Evolutionary conservation across 2,329 filamentous ascomycete species (phyloP), one percentile per base, ranked within the genome.

Genomic region (Ramularia collo-cygni): DNA sequence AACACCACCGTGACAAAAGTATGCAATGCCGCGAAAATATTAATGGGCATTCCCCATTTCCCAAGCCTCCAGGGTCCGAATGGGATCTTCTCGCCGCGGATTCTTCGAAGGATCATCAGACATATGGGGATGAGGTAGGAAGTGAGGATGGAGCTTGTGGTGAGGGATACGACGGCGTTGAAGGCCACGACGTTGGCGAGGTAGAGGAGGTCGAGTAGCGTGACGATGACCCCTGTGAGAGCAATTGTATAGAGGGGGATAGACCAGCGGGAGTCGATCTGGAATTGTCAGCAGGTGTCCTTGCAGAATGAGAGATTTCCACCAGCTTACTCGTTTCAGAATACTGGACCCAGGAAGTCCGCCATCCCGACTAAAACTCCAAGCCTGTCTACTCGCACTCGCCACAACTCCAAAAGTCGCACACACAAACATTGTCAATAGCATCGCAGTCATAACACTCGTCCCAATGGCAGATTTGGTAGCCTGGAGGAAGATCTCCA

Each of bases 1-100:
- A 74, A 70, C 40, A 74, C 60, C 38, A 71, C 64, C 3, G 68
- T 62, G 29, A 71, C 61, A 1, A 62, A 50, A n/a, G 70, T 60
- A 48, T 70, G 76, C 4, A 62, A 35, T 31, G 55, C 28, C 1
- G 57, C 51, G 2, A 42, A 38, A 10, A 62, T 55, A 38, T 71
- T 70, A 38, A 70, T 43, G 13, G 56, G 45, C 1, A 68, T 47
- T 0, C 67, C 66, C 29, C 54, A 60, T 6, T 49, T 49, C 1
- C 66, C 64, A 8, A 71, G 59, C 28, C 48, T 59, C 62, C 58
- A 69, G 16, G 59, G 55, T 7, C 57, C 54, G 0, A 52, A 56
- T 0, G 64, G 64, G 0, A 70, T 51, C 0, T 57, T 51, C 28
- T 60, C 50, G 13, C 47, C 47, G 1, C 49, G 53, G 24, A 68